Conservation (phyloP, 78 protist species). For the Guillardia theta region DNA sequence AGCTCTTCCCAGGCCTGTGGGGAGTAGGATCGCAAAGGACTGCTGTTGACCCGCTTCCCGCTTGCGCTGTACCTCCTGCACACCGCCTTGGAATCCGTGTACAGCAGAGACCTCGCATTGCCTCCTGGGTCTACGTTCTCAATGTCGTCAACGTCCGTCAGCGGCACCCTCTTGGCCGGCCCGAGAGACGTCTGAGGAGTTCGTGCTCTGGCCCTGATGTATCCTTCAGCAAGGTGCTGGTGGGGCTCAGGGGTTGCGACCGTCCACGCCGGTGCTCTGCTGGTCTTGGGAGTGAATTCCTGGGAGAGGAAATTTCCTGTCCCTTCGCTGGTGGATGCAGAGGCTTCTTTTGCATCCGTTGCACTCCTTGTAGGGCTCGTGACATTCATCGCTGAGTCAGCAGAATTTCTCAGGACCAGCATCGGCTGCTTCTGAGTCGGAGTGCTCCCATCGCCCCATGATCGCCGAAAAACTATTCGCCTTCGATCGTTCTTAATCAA, state of each 20-base stretch:
- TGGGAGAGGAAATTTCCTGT: not conserved
- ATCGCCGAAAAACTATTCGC: too few relatives aligned
- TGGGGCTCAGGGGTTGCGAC: not conserved
- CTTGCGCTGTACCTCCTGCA: not conserved
- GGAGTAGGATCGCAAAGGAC: not conserved
- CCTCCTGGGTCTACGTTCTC: too few relatives aligned
- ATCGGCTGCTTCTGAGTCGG: not conserved
- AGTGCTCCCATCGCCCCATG: not conserved
- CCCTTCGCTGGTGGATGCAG: not conserved
- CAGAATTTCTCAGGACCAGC: not conserved
- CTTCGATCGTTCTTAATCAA: too few relatives aligned
- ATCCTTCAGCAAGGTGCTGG: not conserved
- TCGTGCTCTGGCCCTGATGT: not conserved
- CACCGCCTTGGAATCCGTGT: not conserved
- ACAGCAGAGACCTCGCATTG: too few relatives aligned
- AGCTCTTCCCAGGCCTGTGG: not conserved
- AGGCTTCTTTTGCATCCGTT: too few relatives aligned
- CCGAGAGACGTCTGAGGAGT: not conserved
- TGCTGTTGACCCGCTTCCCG: not conserved
- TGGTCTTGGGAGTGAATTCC: not conserved
- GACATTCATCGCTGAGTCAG: not conserved
- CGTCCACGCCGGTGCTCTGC: not conserved
- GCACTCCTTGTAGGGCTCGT: not conserved
- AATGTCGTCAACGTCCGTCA: not conserved
- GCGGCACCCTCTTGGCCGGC: not conserved